A percentile compares a stretch with the other conserved stretches of the same genome.
These are phyloP conservation scores for Sutorius australiensis DNA, from an alignment of 768 basidiomycete species.

Conservation along the genomic window DNA sequence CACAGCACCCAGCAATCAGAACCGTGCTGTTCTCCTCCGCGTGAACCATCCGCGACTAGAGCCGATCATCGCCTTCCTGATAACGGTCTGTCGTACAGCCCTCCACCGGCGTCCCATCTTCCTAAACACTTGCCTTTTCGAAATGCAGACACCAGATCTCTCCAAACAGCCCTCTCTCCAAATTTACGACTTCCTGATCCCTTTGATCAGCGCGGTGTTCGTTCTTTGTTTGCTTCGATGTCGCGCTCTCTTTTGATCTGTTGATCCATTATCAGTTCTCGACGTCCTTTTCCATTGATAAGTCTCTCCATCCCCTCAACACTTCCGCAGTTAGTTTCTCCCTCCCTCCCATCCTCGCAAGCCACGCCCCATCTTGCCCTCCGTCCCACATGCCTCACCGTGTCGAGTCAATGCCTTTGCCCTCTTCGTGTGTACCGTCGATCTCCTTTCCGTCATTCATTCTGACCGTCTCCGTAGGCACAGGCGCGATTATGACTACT, in stretches of 20 bases:
- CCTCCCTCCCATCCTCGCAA: slow-evolving; percentile 14
- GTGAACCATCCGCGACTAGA: slow-evolving; percentile 20
- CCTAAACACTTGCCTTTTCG: slow-evolving; percentile 29
- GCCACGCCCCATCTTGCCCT: slow-evolving; percentile 12
- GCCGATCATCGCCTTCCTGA: slow-evolving; percentile 34
- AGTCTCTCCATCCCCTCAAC: slow-evolving; percentile 28
- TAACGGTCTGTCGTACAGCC: slow-evolving; percentile 27
- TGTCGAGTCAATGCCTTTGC: slow-evolving; percentile 37
- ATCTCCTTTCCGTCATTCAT: slow-evolving; percentile 24
- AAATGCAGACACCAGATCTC: slow-evolving; percentile 32
- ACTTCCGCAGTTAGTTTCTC: slow-evolving; percentile 21
- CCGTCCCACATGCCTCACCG: slow-evolving; percentile 47
- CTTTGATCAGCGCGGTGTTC: slow-evolving; percentile 36
- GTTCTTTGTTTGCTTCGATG: slow-evolving; percentile 32
- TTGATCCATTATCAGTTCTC: slow-evolving; percentile 39
- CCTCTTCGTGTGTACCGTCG: slow-evolving; percentile 32
- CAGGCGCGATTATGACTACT: slow-evolving; percentile 37
- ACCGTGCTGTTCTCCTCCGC: slow-evolving; percentile 19
- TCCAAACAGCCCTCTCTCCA: slow-evolving; percentile 31
- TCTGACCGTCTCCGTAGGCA: slow-evolving; percentile 32
- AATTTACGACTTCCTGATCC: slow-evolving; percentile 32
- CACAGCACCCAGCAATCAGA: slow-evolving; percentile 24
- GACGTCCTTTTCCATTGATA: slow-evolving; percentile 35
- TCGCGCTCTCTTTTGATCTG: slow-evolving; percentile 37
- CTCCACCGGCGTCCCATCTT: slow-evolving; percentile 21